A percentile compares a stretch with the other conserved stretches of the same genome.
phyloP scores from a whole-genome alignment of 805 yeast genomes.

The Lipomyces yamadae region DNA sequence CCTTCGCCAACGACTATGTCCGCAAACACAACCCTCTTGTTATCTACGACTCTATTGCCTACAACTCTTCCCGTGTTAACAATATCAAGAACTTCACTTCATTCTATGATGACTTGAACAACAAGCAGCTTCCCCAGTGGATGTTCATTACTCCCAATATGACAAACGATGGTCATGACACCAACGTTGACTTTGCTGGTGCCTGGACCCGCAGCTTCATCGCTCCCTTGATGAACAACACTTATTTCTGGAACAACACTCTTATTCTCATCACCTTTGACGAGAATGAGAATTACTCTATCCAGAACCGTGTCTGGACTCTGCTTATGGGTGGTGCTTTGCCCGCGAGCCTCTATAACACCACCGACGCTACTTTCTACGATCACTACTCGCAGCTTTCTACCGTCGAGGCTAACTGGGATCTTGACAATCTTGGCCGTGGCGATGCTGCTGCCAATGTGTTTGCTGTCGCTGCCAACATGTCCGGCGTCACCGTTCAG shows the following conservation, averaged over 20 bases:
- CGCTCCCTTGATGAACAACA: slow-evolving; percentile 50
- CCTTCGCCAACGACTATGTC: slow-evolving; percentile 54
- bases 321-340: slow-evolving; percentile 55
- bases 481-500: slow-evolving; percentile 33
- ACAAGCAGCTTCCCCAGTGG: slow-evolving; percentile 57
- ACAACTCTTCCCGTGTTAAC: slow-evolving; percentile 47
- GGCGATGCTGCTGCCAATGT: slow-evolving; percentile 58
- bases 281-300: slow-evolving; percentile 52
- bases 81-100: slow-evolving; percentile 56
- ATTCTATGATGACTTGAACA: slow-evolving; percentile 47
- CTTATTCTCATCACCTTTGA: slow-evolving; percentile 57
- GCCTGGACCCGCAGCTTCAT: slow-evolving; percentile 54
- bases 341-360: slow-evolving; percentile 51
- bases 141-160: slow-evolving; percentile 58
- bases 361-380: slow-evolving; percentile 55
- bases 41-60: slow-evolving; percentile 50
- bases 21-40: slow-evolving; percentile 60
- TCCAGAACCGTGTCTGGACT: slow-evolving; percentile 53
- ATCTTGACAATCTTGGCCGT: slow-evolving; percentile 56
- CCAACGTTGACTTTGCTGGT: slow-evolving; percentile 54
- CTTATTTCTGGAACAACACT: slow-evolving; percentile 54
- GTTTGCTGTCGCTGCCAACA: slow-evolving; percentile 51
- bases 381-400: slow-evolving; percentile 59
- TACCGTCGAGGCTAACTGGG: slow-evolving; percentile 57
- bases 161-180: slow-evolving; percentile 59